Conservation (phyloP, 768 basidiomycete genomes). For the Trametes cinnabarina region DNA sequence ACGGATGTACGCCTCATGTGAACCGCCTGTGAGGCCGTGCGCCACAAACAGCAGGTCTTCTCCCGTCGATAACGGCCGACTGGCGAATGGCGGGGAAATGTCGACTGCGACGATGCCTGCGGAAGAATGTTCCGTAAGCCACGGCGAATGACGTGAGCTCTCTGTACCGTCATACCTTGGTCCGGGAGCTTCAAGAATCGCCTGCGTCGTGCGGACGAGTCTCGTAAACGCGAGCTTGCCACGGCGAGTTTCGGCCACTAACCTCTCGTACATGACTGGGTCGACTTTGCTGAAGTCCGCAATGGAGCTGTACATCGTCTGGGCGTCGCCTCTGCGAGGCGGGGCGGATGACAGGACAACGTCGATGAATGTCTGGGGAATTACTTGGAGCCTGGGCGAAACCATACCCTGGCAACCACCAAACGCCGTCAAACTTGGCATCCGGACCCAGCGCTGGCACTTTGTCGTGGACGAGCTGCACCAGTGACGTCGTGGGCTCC, state of each 20-base stretch:
- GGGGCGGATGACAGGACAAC: neutral
- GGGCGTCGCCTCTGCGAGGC: conserved; percentile 55
- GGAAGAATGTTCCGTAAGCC: neutral
- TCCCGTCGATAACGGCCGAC: conserved; percentile 1
- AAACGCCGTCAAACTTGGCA: conserved; percentile 12
- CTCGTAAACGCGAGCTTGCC: neutral
- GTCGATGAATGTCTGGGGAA: neutral
- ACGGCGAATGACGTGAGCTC: neutral
- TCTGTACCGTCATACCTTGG: conserved; percentile 47
- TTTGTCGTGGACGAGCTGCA: conserved; percentile 3
- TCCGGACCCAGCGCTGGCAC: conserved; percentile 8
- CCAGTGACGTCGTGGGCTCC: neutral
- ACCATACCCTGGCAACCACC: conserved; percentile 26
- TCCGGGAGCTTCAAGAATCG: conserved; percentile 48
- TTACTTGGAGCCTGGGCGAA: neutral
- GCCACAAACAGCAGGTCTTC: conserved; percentile 23
- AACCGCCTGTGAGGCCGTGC: conserved; percentile 29
- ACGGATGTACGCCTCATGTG: conserved; percentile 26
- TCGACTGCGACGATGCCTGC: conserved; percentile 25
- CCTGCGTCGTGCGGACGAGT: conserved; percentile 26
- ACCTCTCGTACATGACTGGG: conserved; percentile 48
- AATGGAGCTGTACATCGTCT: conserved; percentile 55
- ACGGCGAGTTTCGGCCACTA: no score
- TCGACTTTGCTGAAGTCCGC: conserved; percentile 58
- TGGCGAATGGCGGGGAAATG: conserved; percentile 20